Evolutionary conservation across 2,329 filamentous ascomycete genomes (phyloP), one percentile per base, ranked within the genome.

Genomic region (Claviceps fusiformis): DNA sequence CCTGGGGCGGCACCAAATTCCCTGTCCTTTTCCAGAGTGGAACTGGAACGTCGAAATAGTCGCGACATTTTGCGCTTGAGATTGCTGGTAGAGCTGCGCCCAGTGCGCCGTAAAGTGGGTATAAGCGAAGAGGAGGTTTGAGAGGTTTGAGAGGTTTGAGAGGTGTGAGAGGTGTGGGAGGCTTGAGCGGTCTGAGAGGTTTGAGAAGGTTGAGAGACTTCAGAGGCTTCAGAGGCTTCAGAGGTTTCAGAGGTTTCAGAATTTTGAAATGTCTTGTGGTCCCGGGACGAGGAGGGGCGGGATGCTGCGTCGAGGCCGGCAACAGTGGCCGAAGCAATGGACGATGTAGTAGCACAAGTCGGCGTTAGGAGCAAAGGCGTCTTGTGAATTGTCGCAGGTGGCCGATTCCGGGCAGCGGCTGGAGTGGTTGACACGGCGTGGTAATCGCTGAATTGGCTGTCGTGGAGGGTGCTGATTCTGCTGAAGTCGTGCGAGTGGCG

Each of bases 401-500:
- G 50, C 9, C 52, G 59, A 39, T 54, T 56, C 10, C 59, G 62
- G 27, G 59, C 55, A 13, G 59, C 51, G 48, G 59, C 60, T 54
- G 62, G 64, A 19, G 19, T 19, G 46, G 62, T 63, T 47, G 62
- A 59, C 15, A 61, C 52, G 29, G 57, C 56, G 56, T 66, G 65
- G 56, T 63, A 62, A 55, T 67, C n/a, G 43, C 17, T 33, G 51
- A 17, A 10, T 15, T 75, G 55, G 71, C 54, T 54, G 57, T 58
- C 56, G 43, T 72, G 70, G 57, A 72, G 64, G 41, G 70, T 19
- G 19, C 19, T 19, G 19, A 19, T 19, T 19, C 19, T 67, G 50
- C 71, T 71, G 58, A 82, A 80, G 59, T 80, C 77, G 56, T 76
- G 75, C 50, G 79, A 81, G 62, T 78, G 66, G 52, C 70, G 75